phyloP scores from a whole-genome alignment of 1,284 basidiomycete species.

The Ceratobasidium sp. region DNA sequence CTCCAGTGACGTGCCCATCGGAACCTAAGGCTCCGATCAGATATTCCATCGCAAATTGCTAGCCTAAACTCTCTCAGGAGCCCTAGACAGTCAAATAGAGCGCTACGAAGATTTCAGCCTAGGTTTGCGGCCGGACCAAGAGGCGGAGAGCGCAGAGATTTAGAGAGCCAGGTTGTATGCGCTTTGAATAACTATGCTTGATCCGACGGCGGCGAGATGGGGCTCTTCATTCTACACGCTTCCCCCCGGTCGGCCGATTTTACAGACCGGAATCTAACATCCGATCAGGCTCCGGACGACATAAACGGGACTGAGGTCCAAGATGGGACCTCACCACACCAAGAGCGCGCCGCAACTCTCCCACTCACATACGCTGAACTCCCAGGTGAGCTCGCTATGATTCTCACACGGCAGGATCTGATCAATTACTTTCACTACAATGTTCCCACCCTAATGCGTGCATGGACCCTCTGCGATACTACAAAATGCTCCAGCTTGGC shows the following conservation, averaged over 20 bases:
- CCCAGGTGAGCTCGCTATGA: constrained; percentile 35
- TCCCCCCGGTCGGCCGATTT: constrained; percentile 14
- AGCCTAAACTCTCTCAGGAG: neutral
- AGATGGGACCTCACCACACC: constrained; percentile 22
- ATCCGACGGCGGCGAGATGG: neutral
- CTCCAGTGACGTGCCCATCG: no score
- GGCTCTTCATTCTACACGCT: neutral
- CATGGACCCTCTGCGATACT: constrained; percentile 14
- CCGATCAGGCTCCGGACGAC: constrained; percentile 23
- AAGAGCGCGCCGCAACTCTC: constrained; percentile 31
- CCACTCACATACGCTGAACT: constrained; percentile 26
- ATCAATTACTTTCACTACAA: neutral
- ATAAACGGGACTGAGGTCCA: constrained; percentile 32
- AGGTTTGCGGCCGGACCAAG: constrained; percentile 27
- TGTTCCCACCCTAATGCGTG: constrained; percentile 25
- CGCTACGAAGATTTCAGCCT: neutral
- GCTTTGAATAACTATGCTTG: no score
- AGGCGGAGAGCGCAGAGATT: no score
- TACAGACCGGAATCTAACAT: constrained; percentile 17
- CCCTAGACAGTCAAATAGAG: neutral
- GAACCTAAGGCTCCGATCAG: neutral
- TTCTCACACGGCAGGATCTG: constrained; percentile 32
- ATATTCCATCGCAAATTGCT: neutral
- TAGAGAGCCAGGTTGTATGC: no score
- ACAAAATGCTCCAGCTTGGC: constrained; percentile 36